Conservation (phyloP, 345 rosid species). For the Hibiscus tridactylites region DNA sequence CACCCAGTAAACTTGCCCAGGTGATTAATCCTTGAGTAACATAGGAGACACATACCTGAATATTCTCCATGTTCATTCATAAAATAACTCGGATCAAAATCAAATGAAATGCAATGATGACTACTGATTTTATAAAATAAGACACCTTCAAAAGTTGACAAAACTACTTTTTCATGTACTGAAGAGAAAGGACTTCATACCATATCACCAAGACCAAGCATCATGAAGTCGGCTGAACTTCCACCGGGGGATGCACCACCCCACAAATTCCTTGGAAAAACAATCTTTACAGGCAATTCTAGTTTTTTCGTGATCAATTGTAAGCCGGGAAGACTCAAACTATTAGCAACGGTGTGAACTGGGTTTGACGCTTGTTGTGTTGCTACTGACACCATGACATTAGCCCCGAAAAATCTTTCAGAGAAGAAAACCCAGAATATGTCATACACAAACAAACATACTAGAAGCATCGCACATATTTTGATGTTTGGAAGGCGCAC, state of each 20-base stretch:
- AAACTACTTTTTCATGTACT: neutral
- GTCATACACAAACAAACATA: conserved; percentile 82
- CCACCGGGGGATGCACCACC: conserved; percentile 61
- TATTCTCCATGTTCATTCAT: neutral
- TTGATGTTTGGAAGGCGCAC: conserved; percentile 94
- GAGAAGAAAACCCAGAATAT: conserved; percentile 99
- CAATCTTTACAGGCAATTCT: conserved; percentile 89
- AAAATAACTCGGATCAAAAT: neutral
- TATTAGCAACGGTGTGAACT: conserved; percentile 84
- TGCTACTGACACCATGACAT: conserved; percentile 98
- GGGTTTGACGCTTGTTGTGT: conserved; percentile 96
- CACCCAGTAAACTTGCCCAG: neutral
- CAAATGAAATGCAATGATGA: neutral
- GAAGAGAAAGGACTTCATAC: conserved; percentile 33
- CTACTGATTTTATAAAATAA: neutral
- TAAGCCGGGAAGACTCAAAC: conserved; percentile 92
- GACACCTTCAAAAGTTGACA: neutral
- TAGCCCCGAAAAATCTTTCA: conserved; percentile 94
- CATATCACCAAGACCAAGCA: conserved; percentile 99
- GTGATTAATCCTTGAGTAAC: neutral
- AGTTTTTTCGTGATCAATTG: conserved; percentile 89
- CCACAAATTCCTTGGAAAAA: conserved; percentile 75
- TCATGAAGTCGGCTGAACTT: conserved; percentile 72
- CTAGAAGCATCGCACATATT: conserved; percentile 80
- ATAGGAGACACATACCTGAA: neutral